Conservation (phyloP, 2,329 filamentous ascomycete genomes). For the Lasiodiplodia citricola region DNA sequence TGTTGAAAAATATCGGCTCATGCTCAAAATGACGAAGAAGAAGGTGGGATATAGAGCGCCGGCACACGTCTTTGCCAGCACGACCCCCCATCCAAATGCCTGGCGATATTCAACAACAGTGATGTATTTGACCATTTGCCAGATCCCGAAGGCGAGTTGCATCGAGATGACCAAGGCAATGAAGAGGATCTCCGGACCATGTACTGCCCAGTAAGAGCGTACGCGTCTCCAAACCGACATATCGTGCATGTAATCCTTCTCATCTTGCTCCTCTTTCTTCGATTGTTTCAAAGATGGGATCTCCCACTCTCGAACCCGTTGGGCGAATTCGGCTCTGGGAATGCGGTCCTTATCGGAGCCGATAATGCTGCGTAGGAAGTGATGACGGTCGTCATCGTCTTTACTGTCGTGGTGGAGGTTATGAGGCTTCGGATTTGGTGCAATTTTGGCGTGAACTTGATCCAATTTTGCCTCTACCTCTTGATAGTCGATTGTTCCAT, state of each 20-base stretch:
- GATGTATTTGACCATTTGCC: conserved; percentile 62
- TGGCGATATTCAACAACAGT: conserved; percentile 51
- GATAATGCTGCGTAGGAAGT: conserved; percentile 59
- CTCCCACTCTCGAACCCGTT: conserved; percentile 53
- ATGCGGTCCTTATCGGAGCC: conserved; percentile 51
- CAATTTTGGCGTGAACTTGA: conserved; percentile 57
- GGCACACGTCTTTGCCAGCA: conserved; percentile 61
- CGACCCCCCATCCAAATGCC: conserved; percentile 62
- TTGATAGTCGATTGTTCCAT: conserved; percentile 59
- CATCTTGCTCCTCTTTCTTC: conserved; percentile 54
- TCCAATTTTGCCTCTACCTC: conserved; percentile 62
- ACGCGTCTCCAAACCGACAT: conserved; percentile 54
- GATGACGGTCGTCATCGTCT: conserved; percentile 53
- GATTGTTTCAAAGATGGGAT: conserved; percentile 57
- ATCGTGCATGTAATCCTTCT: conserved; percentile 53
- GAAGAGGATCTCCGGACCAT: conserved; percentile 59
- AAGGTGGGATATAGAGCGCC: conserved; percentile 63
- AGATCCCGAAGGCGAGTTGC: conserved; percentile 59
- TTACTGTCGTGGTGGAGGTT: conserved; percentile 48
- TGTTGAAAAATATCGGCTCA: conserved; percentile 63
- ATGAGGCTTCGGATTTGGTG: conserved; percentile 53
- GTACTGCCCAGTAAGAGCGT: conserved; percentile 61
- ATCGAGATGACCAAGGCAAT: conserved; percentile 54
- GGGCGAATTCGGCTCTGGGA: conserved; percentile 53
- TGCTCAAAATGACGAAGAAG: conserved; percentile 64